A percentile compares a stretch with the other conserved stretches of the same genome.
Evolutionary conservation across 805 yeast genomes (phyloP).

Genomic region (Ascoidea rubescens): DNA sequence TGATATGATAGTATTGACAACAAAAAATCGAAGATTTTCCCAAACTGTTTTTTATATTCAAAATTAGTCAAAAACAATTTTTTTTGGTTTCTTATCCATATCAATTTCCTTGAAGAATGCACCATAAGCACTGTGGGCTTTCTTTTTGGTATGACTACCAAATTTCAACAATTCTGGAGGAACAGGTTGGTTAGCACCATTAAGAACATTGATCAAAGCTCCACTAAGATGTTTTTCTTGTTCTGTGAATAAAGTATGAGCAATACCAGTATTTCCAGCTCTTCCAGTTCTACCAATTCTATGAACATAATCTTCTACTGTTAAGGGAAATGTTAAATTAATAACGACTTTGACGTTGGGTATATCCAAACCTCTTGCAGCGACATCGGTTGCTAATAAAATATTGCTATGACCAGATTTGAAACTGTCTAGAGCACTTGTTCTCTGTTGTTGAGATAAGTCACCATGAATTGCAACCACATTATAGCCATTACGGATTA

Average conservation of each 20-base stretch:
- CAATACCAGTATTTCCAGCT: slow-evolving; percentile 90
- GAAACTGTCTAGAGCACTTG: slow-evolving; percentile 73
- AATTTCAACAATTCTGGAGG: slow-evolving; percentile 91
- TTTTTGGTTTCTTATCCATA: slow-evolving; percentile 70
- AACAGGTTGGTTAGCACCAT: slow-evolving; percentile 90
- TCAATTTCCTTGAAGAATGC: slow-evolving; percentile 94
- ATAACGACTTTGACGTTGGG: slow-evolving; percentile 95
- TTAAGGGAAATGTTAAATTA: slow-evolving; percentile 89
- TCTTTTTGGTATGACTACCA: slow-evolving; percentile 97
- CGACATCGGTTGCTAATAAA: slow-evolving; percentile 93
- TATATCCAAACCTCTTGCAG: slow-evolving; percentile 94
- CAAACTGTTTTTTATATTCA: not conserved
- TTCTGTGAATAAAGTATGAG: slow-evolving; percentile 92
- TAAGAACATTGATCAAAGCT: slow-evolving; percentile 78
- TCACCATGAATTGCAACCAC: slow-evolving; percentile 97
- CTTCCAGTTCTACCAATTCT: slow-evolving; percentile 97
- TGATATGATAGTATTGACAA: not conserved
- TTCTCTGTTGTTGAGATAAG: slow-evolving; percentile 81
- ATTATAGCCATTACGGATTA: slow-evolving; percentile 57
- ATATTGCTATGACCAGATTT: slow-evolving; percentile 66
- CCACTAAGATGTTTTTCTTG: slow-evolving; percentile 95
- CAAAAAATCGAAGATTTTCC: not conserved
- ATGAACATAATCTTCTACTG: slow-evolving; percentile 94
- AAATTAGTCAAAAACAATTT: slow-evolving; percentile 61
- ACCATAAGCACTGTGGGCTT: slow-evolving; percentile 95